phyloP scores from a whole-genome alignment of 345 rosid species.

The Eucalyptus marginata region DNA sequence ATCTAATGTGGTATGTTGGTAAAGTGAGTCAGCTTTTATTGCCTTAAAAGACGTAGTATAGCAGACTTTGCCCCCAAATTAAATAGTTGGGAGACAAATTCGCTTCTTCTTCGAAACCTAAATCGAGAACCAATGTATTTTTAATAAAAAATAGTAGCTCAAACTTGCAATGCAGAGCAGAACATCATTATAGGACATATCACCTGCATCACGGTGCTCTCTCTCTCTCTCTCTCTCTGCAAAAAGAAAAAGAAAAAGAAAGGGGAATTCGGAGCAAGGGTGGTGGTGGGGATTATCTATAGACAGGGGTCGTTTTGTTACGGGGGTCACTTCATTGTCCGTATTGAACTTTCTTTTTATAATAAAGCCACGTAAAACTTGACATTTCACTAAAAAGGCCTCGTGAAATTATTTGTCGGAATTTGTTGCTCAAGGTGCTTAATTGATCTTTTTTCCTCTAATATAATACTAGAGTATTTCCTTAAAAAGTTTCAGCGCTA shows the following conservation, averaged over 20 bases:
- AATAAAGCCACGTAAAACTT: neutral
- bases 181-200: too few species aligned
- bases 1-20: fast-evolving
- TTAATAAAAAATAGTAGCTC: neutral
- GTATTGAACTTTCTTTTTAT: too few species aligned
- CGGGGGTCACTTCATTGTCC: too few species aligned
- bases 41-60: neutral
- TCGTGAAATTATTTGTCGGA: fast-evolving
- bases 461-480: too few species aligned
- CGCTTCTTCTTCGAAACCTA: neutral
- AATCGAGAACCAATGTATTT: neutral
- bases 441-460: neutral
- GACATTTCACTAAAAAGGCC: neutral
- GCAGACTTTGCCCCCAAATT: neutral
- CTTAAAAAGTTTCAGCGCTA: too few species aligned
- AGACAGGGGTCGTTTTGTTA: neutral
- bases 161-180: neutral
- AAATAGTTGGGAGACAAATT: neutral
- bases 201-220: neutral
- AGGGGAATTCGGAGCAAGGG: too few species aligned
- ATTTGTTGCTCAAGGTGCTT: neutral
- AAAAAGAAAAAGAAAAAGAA: neutral
- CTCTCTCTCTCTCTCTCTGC: neutral
- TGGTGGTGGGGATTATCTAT: too few species aligned
- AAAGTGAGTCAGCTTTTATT: neutral